These are phyloP conservation scores for Cubamyces sp. DNA, from an alignment of 768 basidiomycete species.

Conservation along the genomic window DNA sequence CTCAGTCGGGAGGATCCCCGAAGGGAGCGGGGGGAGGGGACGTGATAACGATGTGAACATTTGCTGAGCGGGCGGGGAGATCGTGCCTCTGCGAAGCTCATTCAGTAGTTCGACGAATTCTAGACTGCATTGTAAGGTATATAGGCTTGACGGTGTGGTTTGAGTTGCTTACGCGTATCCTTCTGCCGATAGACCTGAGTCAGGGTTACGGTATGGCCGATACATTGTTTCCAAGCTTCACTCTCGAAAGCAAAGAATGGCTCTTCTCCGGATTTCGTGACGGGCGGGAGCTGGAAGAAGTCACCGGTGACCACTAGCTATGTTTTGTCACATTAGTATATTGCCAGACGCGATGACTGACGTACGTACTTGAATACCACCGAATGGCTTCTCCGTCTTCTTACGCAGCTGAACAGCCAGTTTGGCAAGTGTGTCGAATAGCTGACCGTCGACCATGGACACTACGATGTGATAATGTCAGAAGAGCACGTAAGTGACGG, in stretches of 20 bases:
- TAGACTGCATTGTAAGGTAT: constrained; percentile 29
- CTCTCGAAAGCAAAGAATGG: constrained; percentile 73
- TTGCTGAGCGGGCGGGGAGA: constrained; percentile 49
- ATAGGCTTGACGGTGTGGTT: not conserved
- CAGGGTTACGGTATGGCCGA: constrained; percentile 63
- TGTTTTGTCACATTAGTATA: not conserved
- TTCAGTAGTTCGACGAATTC: constrained; percentile 77
- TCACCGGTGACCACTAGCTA: constrained; percentile 65
- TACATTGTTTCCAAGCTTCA: constrained; percentile 56
- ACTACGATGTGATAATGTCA: constrained; percentile 41
- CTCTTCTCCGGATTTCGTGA: constrained; percentile 45
- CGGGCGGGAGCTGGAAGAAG: constrained; percentile 68
- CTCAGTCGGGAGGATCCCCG: constrained; percentile 51
- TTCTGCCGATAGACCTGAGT: constrained; percentile 79
- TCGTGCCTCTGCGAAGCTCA: constrained; percentile 66
- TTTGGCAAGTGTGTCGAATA: constrained; percentile 62
- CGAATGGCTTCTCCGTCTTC: constrained; percentile 56
- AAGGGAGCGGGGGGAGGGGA: constrained; percentile 30
- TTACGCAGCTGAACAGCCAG: constrained; percentile 57
- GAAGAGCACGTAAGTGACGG: not conserved
- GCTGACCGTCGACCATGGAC: constrained; percentile 69
- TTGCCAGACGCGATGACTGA: constrained; percentile 15
- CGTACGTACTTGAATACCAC: constrained; percentile 62
- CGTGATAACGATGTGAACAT: constrained; percentile 54
- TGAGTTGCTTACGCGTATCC: constrained; percentile 55